Percentiles rank a stretch among this genome's conserved stretches.
Evolutionary conservation across 2,329 filamentous ascomycete genomes (phyloP).

Genomic region (Monosporascus sp.): DNA sequence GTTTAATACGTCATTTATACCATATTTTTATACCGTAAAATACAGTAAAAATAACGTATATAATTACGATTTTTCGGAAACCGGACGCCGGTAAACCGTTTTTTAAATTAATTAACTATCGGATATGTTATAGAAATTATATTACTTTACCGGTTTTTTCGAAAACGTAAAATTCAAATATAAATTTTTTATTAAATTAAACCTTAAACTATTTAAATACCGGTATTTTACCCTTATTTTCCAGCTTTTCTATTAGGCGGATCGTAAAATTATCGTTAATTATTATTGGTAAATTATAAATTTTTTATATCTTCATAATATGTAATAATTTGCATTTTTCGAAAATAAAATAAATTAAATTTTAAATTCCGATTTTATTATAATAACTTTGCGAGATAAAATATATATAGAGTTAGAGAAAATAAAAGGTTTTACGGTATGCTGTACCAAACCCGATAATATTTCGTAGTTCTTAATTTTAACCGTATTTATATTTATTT

Average conservation of each 20-base stretch:
- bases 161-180: background rate
- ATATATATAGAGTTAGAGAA: background rate
- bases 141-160: background rate
- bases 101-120: background rate
- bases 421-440: background rate
- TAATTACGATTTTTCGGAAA: background rate
- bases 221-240: background rate
- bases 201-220: background rate
- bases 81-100: too few relatives aligned
- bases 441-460: background rate
- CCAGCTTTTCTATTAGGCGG: background rate
- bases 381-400: background rate
- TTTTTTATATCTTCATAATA: too few relatives aligned
- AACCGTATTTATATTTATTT: background rate
- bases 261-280: too few relatives aligned
- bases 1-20: background rate
- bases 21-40: background rate
- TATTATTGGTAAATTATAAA: too few relatives aligned
- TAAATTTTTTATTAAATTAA: background rate
- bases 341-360: background rate
- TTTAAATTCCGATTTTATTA: background rate
- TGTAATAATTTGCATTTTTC: background rate
- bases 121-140: background rate
- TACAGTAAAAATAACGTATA: background rate
- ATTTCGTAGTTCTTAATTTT: background rate